Evolutionary conservation across 2,329 filamentous ascomycete species (phyloP), one percentile per base, ranked within the genome.

Genomic region (Ascomycota sp.): DNA sequence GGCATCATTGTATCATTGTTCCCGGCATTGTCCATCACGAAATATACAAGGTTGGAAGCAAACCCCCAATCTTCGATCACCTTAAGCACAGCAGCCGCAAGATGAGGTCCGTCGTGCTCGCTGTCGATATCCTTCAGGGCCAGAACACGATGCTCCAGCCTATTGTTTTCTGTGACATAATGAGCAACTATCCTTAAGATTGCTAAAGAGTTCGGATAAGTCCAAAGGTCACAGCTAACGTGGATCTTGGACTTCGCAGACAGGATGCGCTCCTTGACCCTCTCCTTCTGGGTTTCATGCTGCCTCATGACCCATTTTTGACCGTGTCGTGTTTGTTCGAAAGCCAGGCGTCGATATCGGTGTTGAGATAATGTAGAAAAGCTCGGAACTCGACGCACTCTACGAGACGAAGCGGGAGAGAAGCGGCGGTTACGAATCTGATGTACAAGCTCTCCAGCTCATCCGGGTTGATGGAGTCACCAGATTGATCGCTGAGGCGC

Each of bases 11-110:
- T 33, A 22, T 36, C 30, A 15, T n/a, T n/a, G n/a, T n/a, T n/a
- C n/a, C n/a, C n/a, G n/a, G n/a, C n/a, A n/a, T n/a, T n/a, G n/a
- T n/a, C 29, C 24, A 33, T 33, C 11, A 29, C 28, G n/a, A 30
- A 36, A 20, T 36, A 36, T 23, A 29, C 17, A 27, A 36, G 15
- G 19, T 36, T 30, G 3, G 29, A 26, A 15, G 29, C 23, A 21
- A 37, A 19, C 8, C 27, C 33, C n/a, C 28, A 37, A 11, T 29
- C 29, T 23, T 30, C 31, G n/a, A 33, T 15, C n/a, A 33, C 25
- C 27, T 35, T 24, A 17, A 33, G n/a, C 10, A 37, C 19, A 8
- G 28, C 21, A 9, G 29, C 27, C 9, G 33, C 30, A 9, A 35
- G 20, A 15, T 26, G 24, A 25, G 26, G 29, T 20, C 33, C 30